phyloP scores from a whole-genome alignment of 2,329 filamentous ascomycete species.

The Ophiocordyceps camponoti-rufipedis region DNA sequence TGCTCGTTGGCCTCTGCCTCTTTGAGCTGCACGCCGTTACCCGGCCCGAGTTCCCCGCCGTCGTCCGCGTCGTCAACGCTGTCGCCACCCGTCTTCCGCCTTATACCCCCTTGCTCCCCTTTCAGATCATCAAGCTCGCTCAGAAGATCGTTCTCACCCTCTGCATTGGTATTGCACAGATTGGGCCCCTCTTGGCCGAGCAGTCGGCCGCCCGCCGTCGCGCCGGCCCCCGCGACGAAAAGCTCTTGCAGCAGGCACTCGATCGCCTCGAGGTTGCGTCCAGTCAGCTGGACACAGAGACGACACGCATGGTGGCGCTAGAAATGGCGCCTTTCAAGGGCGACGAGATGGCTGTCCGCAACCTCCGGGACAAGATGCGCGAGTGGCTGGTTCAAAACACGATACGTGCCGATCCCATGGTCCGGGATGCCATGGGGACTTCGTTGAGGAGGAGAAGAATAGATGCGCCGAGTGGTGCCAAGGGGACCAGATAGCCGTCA shows the following conservation, averaged over 20 bases:
- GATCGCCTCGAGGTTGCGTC: conserved; percentile 45
- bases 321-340: conserved; percentile 67
- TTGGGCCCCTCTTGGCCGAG: conserved; percentile 47
- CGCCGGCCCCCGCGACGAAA: conserved; percentile 21
- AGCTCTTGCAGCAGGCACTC: conserved; percentile 41
- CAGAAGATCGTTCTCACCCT: conserved; percentile 61
- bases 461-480: conserved; percentile 44
- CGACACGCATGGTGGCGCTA: conserved; percentile 50
- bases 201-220: conserved; percentile 12
- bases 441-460: conserved; percentile 44
- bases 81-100: conserved; percentile 17
- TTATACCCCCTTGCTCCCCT: conserved; percentile 57
- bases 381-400: conserved; percentile 82
- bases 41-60: conserved; percentile 28
- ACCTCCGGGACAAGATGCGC: conserved; percentile 49
- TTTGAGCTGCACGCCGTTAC: conserved; percentile 41
- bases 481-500: conserved; percentile 22
- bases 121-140: conserved; percentile 61
- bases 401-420: conserved; percentile 61
- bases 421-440: conserved; percentile 57
- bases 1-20: conserved; percentile 30
- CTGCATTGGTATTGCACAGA: conserved; percentile 68
- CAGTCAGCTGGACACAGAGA: conserved; percentile 47
- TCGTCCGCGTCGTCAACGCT: conserved; percentile 28
- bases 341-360: conserved; percentile 44